These are phyloP conservation scores for Flueggea neowawraea DNA, from an alignment of 441 rosid genomes.

Conservation along the genomic window DNA sequence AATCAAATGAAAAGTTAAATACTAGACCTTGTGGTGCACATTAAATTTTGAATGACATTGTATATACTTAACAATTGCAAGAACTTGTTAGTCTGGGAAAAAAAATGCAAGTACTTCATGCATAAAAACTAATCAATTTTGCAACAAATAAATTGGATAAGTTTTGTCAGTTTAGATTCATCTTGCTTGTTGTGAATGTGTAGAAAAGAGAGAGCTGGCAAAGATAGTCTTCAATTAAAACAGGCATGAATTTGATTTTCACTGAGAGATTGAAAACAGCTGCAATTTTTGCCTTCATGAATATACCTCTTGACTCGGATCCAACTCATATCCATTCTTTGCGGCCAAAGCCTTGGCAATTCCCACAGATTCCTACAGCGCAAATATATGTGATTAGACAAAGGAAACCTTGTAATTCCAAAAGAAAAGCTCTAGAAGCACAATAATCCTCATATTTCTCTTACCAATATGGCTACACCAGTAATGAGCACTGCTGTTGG, in stretches of 20 bases:
- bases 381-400: constrained; percentile 12
- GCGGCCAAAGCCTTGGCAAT: constrained; percentile 98
- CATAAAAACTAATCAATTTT: constrained; percentile 3
- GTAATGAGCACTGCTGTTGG: constrained; percentile 91
- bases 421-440: constrained; percentile 7
- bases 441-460: constrained; percentile 23
- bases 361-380: constrained; percentile 88
- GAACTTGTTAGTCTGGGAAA: neutral
- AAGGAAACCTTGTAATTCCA: constrained; percentile 9
- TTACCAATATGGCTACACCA: constrained; percentile 97
- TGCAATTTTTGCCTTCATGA: constrained; percentile 7
- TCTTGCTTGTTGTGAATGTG: neutral
- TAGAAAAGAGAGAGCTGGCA: neutral
- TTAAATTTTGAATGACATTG: no score
- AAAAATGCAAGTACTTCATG: neutral
- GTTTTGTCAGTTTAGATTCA: neutral
- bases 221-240: neutral
- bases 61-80: no score
- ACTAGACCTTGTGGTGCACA: no score
- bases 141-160: neutral
- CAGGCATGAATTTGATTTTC: constrained; percentile 1
- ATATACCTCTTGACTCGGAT: constrained; percentile 90
- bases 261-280: constrained; percentile 1
- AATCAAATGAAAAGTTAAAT: no score
- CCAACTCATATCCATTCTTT: constrained; percentile 89